Percentiles rank a stretch among this genome's conserved stretches.
Evolutionary conservation across 305 asterid genomes (phyloP).

Genomic region (Plantago coronopus): DNA sequence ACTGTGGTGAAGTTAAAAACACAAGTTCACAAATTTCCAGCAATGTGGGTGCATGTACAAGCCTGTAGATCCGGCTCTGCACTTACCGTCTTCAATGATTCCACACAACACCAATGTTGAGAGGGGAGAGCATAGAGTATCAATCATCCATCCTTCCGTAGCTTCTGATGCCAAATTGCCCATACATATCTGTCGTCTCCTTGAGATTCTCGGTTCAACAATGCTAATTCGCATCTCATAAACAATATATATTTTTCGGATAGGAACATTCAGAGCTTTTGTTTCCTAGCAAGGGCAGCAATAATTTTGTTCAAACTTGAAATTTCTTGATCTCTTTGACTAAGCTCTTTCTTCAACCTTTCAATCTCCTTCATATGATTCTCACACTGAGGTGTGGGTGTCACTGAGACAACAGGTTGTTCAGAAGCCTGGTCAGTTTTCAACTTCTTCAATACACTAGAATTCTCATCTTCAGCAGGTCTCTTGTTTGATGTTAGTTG

Average conservation of each 20-base stretch:
- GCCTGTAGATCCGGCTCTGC: no score
- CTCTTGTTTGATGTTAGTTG: conserved; percentile 45
- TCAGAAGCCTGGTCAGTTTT: conserved; percentile 33
- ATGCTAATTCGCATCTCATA: no score
- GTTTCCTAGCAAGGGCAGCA: conserved; percentile 75
- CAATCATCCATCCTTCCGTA: no score
- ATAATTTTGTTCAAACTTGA: conserved; percentile 56
- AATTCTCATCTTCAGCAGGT: conserved; percentile 34
- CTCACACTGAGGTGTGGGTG: conserved; percentile 24
- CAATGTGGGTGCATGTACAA: neutral
- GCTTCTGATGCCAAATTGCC: no score
- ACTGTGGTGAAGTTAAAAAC: neutral
- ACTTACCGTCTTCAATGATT: no score
- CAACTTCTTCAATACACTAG: conserved; percentile 38
- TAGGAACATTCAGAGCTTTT: conserved; percentile 45
- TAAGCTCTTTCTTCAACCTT: conserved; percentile 53
- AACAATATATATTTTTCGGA: no score
- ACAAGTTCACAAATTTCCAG: neutral
- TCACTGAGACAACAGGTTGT: conserved; percentile 25
- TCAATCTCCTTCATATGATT: conserved; percentile 48
- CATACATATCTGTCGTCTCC: no score
- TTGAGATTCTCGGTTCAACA: no score
- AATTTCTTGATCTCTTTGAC: conserved; percentile 58
- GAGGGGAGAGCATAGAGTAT: no score
- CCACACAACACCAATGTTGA: no score